Conservation (phyloP, 2,329 filamentous ascomycete genomes). For the Paecilomyces sp. region DNA sequence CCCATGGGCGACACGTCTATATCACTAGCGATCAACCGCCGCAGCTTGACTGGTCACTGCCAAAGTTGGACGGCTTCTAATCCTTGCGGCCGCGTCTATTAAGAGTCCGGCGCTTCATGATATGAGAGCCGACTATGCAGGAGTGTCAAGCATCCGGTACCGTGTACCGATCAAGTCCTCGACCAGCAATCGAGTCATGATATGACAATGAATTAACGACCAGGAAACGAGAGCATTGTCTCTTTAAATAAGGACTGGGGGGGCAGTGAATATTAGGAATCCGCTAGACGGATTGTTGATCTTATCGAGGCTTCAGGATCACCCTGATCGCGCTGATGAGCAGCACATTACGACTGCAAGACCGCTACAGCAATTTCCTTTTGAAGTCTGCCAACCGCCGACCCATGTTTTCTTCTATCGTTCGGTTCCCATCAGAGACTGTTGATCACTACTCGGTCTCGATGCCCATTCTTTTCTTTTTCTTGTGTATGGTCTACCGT, state of each 20-base stretch:
- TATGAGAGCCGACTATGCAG: neutral
- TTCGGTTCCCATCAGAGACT: neutral
- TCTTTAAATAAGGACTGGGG: neutral
- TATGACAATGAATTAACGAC: neutral
- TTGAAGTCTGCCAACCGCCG: neutral
- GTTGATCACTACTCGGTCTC: neutral
- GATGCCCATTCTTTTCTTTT: neutral
- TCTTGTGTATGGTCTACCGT: neutral
- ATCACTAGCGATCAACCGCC: constrained; percentile 25
- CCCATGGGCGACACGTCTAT: constrained; percentile 13
- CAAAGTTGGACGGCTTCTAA: constrained; percentile 19
- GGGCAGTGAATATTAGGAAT: neutral
- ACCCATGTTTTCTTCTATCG: neutral
- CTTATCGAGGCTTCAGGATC: neutral
- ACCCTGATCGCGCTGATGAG: neutral
- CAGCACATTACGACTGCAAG: neutral
- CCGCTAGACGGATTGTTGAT: neutral
- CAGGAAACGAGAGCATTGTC: neutral
- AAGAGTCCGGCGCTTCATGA: neutral
- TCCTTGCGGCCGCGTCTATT: neutral
- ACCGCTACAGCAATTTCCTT: neutral
- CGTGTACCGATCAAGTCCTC: neutral
- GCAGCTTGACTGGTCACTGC: constrained; percentile 30
- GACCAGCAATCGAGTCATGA: neutral
- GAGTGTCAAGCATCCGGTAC: neutral